Base-by-base conservation (phyloP, 2,329 filamentous ascomycete species). In the Chalaropsis ovoidea region DNA sequence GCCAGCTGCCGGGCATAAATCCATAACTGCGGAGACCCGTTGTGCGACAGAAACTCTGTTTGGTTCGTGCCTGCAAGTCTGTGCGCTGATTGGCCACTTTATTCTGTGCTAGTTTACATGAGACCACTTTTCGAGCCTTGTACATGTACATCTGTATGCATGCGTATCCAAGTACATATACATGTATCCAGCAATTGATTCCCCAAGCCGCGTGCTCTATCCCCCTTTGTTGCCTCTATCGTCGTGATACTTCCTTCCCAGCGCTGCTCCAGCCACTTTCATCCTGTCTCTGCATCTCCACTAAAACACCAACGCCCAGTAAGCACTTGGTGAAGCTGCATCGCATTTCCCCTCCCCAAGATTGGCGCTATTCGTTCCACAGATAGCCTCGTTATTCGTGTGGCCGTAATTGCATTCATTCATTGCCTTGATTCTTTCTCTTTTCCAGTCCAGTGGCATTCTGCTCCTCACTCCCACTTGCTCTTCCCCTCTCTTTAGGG, bases 301-400 rank as follows among this genome's bases (percentile, higher is more conserved):
- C 54, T 58, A 39, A 58, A 58, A 31, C 54, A 39, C 43, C 15
- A 47, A 47, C 43, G 24, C 54, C 27, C 4, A 35, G 27, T 27
- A 52, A 52, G 47, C 22, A 52, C 47, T 52, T 27, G 47, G 47
- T 52, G 47, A 52, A 52, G 47, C 47, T 27, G 47, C 47, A 27
- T 24, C 47, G 24, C 24, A 22, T 52, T 52, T 52, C 47, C 47
- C 47, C 47, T 24, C 47, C 47, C 24, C 47, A 52, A 52, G 10
- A 39, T 58, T 58, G 31, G 54, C 5, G 27, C 24, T 47, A 19
- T 58, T 58, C 31, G 31, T 58, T 58, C 24, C 31, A 31, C 27
- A 19, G 24, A 58, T 11, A 39, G 27, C 54, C 54, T 58, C 54
- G 27, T 58, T 58, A 19, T 27, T 15, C 31, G 27, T n/a, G 31